Percentiles rank a stretch among this genome's conserved stretches.
phyloP scores from a whole-genome alignment of 345 rosid genomes.

The Arabidopsis arenosa region DNA sequence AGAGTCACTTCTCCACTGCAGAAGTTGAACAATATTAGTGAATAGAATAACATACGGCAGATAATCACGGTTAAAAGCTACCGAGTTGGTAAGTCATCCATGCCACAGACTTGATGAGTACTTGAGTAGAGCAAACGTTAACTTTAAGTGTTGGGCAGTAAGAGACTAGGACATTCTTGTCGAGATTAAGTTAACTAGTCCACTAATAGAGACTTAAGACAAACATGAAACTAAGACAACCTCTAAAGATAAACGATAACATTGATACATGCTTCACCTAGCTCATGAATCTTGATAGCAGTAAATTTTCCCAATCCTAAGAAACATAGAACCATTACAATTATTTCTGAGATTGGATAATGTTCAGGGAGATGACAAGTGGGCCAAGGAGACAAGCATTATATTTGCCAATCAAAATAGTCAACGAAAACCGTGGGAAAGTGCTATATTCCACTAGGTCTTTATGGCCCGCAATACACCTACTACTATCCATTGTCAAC shows the following conservation, averaged over 20 bases:
- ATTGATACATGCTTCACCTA: not conserved
- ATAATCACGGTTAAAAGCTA: not conserved
- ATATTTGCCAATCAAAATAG: conserved; percentile 31
- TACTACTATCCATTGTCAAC: conserved; percentile 33
- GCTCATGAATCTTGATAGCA: conserved; percentile 6
- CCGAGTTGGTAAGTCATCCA: conserved; percentile 2
- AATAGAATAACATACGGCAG: not conserved
- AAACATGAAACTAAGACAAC: conserved; percentile 17
- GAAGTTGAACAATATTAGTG: not conserved
- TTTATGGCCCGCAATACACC: conserved; percentile 32
- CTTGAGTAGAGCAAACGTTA: not conserved
- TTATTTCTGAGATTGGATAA: not conserved
- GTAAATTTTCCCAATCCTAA: not conserved
- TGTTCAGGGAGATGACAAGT: conserved; percentile 9
- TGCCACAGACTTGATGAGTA: not conserved
- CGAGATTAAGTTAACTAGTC: not conserved
- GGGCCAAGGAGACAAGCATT: conserved; percentile 23
- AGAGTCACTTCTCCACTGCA: conserved; percentile 79
- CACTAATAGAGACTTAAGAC: not conserved
- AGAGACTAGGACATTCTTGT: not conserved
- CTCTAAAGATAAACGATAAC: not conserved
- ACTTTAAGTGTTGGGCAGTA: not conserved
- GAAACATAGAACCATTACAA: conserved; percentile 1
- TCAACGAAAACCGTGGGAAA: conserved; percentile 18
- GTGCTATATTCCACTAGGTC: conserved; percentile 20